Evolutionary conservation across 805 yeast genomes (phyloP), one percentile per base, ranked within the genome.

Genomic region (Spathaspora sp.): DNA sequence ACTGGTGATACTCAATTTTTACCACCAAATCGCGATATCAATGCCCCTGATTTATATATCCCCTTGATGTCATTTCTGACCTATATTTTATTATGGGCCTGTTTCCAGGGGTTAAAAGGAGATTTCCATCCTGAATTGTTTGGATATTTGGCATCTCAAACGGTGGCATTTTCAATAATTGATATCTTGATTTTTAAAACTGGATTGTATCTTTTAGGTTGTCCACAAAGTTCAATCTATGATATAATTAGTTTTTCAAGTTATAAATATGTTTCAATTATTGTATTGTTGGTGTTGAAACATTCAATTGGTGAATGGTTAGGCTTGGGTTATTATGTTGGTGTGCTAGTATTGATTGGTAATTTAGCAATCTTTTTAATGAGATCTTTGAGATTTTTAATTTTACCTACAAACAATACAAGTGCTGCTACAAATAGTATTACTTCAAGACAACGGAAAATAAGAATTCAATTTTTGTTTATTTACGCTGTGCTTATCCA

Each of bases 11-110:
- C 54, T 58, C 57, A 65, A 18, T 89, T 77, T 66, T 85, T 89
- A 2, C 83, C 89, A 10, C 97, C 99, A 14, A 70, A 80, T 45
- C 89, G 87, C 55, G 99, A 94, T 65, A 77, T 86, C 52, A 94
- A 96, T 63, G 96, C 98, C 0, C 99, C 99, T 2, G 99, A 94
- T 66, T 79, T 94, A 74, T 94, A 94, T 68, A 89, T 94, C 50
- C 99, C 99, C 5, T 70, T 89, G 54, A 94, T 96, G 97, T 89
- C 97, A 1, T 81, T 87, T 60, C 81, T 90, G 47, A 90, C 98
- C 0, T 92, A 92, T 63, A 85, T 93, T 48, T 72, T 94, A 54
- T 77, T 89, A 38, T 84, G 93, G 80, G 93, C 97, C 2, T 78
- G 87, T 19, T 79, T 87, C 56, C 87, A 89, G 52, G 99, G 99